Evolutionary conservation across 2,329 filamentous ascomycete genomes (phyloP).

Genomic region (Corinectria fuckeliana): DNA sequence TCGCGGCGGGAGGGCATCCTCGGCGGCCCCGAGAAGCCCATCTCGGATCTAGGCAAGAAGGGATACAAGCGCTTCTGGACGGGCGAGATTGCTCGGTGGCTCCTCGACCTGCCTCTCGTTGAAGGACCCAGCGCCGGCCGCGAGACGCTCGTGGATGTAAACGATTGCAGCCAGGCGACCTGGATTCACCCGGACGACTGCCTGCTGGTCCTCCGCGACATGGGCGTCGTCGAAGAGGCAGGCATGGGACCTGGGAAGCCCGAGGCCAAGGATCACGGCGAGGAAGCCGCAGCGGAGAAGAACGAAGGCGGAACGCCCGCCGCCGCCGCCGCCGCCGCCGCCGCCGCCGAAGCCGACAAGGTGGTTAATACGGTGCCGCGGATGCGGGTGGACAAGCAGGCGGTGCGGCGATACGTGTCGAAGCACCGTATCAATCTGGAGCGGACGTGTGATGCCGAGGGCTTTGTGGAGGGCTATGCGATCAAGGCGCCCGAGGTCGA

Average conservation of each 20-base stretch:
- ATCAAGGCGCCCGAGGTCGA: slow-evolving; percentile 48
- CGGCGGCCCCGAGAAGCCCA: slow-evolving; percentile 92
- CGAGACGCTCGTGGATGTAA: slow-evolving; percentile 66
- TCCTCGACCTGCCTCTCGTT: slow-evolving; percentile 56
- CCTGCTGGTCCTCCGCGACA: slow-evolving; percentile 76
- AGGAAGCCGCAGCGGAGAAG: slow-evolving; percentile 30
- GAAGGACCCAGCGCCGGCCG: slow-evolving; percentile 30
- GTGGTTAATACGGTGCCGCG: slow-evolving; percentile 48
- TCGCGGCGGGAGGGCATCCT: slow-evolving; percentile 82
- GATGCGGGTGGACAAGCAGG: slow-evolving; percentile 60
- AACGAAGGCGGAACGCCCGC: slow-evolving; percentile 21
- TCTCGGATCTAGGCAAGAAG: slow-evolving; percentile 82
- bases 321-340: slow-evolving; percentile 37
- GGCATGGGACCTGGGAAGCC: slow-evolving; percentile 53
- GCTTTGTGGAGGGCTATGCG: slow-evolving; percentile 75
- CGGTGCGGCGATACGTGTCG: slow-evolving; percentile 71
- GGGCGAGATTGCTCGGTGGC: slow-evolving; percentile 78
- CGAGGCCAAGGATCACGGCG: slow-evolving; percentile 13
- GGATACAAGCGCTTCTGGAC: slow-evolving; percentile 90
- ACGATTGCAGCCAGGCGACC: slow-evolving; percentile 76
- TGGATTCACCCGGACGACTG: slow-evolving; percentile 90
- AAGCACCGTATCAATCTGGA: slow-evolving; percentile 67
- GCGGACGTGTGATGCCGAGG: slow-evolving; percentile 73
- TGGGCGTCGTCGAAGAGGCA: slow-evolving; percentile 72
- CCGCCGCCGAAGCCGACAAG: slow-evolving; percentile 39